Conservation (phyloP, 495 filamentous ascomycete species). For the Bacidia rubella region DNA sequence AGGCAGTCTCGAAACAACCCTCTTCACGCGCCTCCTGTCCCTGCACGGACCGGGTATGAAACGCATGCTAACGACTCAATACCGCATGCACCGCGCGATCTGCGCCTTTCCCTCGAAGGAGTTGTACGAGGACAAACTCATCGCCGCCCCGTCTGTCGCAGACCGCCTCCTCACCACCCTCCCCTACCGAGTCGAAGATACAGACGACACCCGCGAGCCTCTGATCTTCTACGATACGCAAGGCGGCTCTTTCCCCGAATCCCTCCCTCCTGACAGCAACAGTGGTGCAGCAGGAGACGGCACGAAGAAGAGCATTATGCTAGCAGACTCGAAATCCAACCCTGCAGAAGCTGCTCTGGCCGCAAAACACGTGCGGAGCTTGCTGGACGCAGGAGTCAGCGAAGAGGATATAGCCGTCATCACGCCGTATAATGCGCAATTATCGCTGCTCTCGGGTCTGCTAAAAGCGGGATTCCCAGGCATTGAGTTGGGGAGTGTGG, state of each 20-base stretch:
- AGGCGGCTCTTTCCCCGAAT: slow-evolving; percentile 74
- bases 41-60: slow-evolving; percentile 79
- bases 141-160: slow-evolving; percentile 67
- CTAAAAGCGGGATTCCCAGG: slow-evolving; percentile 70
- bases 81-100: slow-evolving; percentile 92
- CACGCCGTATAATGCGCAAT: slow-evolving; percentile 92
- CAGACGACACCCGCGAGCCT: slow-evolving; percentile 78
- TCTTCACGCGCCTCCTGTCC: slow-evolving; percentile 78
- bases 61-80: slow-evolving; percentile 92
- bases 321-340: slow-evolving; percentile 87
- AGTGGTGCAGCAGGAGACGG: neutral
- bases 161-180: slow-evolving; percentile 60
- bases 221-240: slow-evolving; percentile 94
- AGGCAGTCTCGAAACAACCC: slow-evolving; percentile 63
- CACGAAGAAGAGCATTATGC: slow-evolving; percentile 35
- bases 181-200: slow-evolving; percentile 63
- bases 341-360: slow-evolving; percentile 80
- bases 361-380: slow-evolving; percentile 51
- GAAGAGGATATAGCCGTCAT: slow-evolving; percentile 82
- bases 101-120: slow-evolving; percentile 87
- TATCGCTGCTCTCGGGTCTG: slow-evolving; percentile 52
- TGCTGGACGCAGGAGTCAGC: slow-evolving; percentile 66
- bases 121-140: slow-evolving; percentile 68
- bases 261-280: slow-evolving; percentile 13
- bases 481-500: slow-evolving; percentile 85